Evolutionary conservation across 2,329 filamentous ascomycete genomes (phyloP), one percentile per base, ranked within the genome.

Genomic region (Xylaria sp.): DNA sequence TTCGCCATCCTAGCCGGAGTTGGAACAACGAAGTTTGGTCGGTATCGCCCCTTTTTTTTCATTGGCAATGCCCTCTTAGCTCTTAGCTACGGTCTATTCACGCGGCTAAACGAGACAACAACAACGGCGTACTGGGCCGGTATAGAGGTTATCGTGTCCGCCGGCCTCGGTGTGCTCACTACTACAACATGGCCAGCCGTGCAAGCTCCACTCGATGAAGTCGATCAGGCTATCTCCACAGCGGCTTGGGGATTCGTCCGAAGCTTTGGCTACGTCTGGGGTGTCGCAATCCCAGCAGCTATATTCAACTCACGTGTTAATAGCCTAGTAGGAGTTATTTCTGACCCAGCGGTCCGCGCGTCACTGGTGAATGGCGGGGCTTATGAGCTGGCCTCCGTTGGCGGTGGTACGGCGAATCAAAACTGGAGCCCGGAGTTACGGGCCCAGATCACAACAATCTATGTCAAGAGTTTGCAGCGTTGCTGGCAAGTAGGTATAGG

Each of bases 231-330:
- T 4, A 17, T 24, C 0, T 8, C 54, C 1, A 45, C 54, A 8
- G 61, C 32, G 3, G 32, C 61, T 1, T 64, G 54, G 45, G 17
- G n/a, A 2, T 64, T 64, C 24, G 11, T 64, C 2, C 45, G 54
- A 4, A 42, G 14, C 7, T 32, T 58, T 17, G 61, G 61, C 14
- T 5, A 8, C 1, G 24, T 58, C 14, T 64, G 61, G 61, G 61
- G 61, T 0, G 61, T 58, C 2, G 45, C 61, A 4, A 51, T 64
- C 1, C 54, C 61, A 1, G 5, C 54, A 0, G 32, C 45, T 0
- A 21, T 53, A 6, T 64, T 64, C 19, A 58, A 57, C 54, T 60
- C 57, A 12, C 17, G 12, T 1, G 50, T 53, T 7, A 32, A 32
- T 21, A 12, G 14, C 8, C 12, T 51, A 9, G 14, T n/a, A 5